Base-by-base conservation (phyloP, 805 yeast species). In the Ogataea kodamae region DNA sequence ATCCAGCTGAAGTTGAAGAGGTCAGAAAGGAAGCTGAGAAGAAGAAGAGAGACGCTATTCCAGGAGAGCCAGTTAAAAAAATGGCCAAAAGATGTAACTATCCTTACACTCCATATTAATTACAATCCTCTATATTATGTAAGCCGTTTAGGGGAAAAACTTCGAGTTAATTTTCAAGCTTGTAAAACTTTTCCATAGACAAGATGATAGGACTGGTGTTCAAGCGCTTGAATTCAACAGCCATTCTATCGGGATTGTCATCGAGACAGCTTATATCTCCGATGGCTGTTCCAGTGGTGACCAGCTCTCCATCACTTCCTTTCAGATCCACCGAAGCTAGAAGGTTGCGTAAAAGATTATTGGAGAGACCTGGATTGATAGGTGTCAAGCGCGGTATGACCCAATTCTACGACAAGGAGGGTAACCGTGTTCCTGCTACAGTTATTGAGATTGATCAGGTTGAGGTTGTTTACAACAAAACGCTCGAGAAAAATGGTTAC, bases 331-430 rank as follows among this genome's bases (percentile, higher is more conserved):
- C 79, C 22, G 84, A 73, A 43, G 70, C 72, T 29, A 79, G 85
- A 20, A 80, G 86, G 52, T 62, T 67, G 32, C 74, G 97, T 59
- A 82, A 79, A 55, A 72, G 78, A 57, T 67, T 90, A 21, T 77
- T 87, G 18, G 58, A 62, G 26, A 77, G 98, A 61, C 79, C 95
- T 6, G 98, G 98, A 9, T 65, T 86, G 13, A 62, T 90, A 18
- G 95, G 94, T 1, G 65, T 77, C 44, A 92, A 92, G 57, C 68
- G 81, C 39, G 97, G 97, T 11, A 90, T 90, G 96, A 78, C 88
- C 31, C 77, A 92, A 10, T 84, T 77, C 73, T 90, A 73, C 53
- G 79, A 80, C 42, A 71, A 72, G 18, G 61, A 62, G 22, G 97
- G 96, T 17, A 68, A 66, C 33, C 78, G 78, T 43, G 59, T 70